These are phyloP conservation scores for Flaveria trinervia DNA, from an alignment of 129 eudicot genomes.

Conservation along the genomic window DNA sequence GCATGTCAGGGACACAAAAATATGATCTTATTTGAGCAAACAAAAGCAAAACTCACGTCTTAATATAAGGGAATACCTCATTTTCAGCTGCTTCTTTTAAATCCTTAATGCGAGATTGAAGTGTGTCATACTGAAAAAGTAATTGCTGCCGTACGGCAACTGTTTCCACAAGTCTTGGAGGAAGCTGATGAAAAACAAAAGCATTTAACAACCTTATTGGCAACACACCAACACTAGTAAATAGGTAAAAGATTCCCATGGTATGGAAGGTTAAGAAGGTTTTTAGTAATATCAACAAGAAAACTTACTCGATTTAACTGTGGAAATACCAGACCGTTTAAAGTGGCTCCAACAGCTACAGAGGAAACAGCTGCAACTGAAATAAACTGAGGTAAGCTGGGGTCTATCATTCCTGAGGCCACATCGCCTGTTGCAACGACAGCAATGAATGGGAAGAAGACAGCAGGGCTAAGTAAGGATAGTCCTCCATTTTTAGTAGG, in stretches of 20 bases:
- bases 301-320: constrained; percentile 71
- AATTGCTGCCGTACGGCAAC: constrained; percentile 80
- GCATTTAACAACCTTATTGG: constrained; percentile 18
- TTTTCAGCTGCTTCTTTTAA: constrained; percentile 84
- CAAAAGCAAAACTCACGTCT: neutral
- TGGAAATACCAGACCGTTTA: constrained; percentile 70
- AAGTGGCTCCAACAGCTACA: constrained; percentile 75
- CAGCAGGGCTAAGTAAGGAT: constrained; percentile 66
- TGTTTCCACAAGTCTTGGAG: constrained; percentile 72
- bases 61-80: constrained; percentile 55
- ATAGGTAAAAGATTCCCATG: neutral
- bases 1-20: constrained; percentile 2
- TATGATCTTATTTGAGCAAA: neutral
- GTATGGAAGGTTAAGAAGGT: constrained; percentile 7
- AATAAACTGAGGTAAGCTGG: constrained; percentile 85
- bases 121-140: constrained; percentile 86
- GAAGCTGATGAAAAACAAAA: constrained; percentile 54
- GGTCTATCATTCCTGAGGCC: constrained; percentile 87
- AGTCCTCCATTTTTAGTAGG: constrained; percentile 57
- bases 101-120: constrained; percentile 87
- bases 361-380: constrained; percentile 74
- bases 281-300: constrained; percentile 14
- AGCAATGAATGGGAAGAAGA: constrained; percentile 67
- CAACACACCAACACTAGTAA: neutral
- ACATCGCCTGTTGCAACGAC: constrained; percentile 78